Base-by-base conservation (phyloP, 2,329 filamentous ascomycete species). In the Microsporum audouinii region DNA sequence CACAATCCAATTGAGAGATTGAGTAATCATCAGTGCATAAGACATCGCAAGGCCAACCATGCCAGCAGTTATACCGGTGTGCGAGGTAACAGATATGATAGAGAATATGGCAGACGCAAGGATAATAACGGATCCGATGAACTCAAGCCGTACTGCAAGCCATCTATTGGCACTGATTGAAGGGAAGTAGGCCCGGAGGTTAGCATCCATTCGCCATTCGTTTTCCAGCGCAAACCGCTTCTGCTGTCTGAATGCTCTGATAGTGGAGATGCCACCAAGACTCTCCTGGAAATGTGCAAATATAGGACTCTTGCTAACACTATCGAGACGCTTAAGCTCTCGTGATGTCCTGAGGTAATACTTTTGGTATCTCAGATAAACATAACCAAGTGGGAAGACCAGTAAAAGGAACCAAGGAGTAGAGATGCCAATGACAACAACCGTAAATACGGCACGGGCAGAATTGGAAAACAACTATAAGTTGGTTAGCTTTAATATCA, bases 251-350 rank as follows among this genome's bases (percentile, higher is more conserved):
- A 95, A 99, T 39, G 94, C 95, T 66, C 95, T 88, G 70, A 99
- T 97, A 8, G 94, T 99, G 63, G 89, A 89, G 71, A 96, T 88
- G 49, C 94, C 94, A 64, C 90, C 92, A 7, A 99, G 83, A 1
- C 91, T 95, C 76, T 99, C 95, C 72, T 99, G 94, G 78, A 99
- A 99, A 74, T 99, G 95, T 5, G 94, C 94, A 73, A 91, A 99
- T 68, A 99, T 95, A 31, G 95, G 95, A 73, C 91, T 96, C 68
- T 91, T 87, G 72, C 88, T 96, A 67, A 97, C 88, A 72, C 91
- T 96, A 75, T 99, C 94, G 62, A 99, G 81, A 66, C 94, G 84
- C 80, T 99, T 99, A 65, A 99, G 82, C 77, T 99, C 95, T 65
- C 95, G 88, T 62, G 94, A 99, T 12, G 94, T 96, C 64, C 91